Evolutionary conservation across 148 eudicot genomes (phyloP).

Genomic region (Rhododendron henanense): DNA sequence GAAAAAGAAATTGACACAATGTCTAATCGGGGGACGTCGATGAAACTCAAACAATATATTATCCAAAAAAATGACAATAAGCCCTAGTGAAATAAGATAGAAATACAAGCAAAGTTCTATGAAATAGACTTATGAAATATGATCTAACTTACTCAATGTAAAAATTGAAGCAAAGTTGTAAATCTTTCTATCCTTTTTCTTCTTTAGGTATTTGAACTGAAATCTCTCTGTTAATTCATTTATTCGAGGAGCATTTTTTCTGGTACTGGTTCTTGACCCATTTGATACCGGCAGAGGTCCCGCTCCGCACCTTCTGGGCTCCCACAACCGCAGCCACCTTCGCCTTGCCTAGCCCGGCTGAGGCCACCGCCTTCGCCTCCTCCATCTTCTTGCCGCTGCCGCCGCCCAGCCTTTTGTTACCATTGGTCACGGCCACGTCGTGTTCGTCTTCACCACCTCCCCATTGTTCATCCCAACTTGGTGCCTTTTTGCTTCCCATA

Average conservation of each 20-base stretch:
- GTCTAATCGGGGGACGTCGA: not conserved
- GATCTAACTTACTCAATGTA: not conserved
- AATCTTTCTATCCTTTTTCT: not conserved
- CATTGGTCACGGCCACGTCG: not conserved
- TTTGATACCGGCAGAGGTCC: slow-evolving; percentile 18
- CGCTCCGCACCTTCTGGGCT: slow-evolving; percentile 19
- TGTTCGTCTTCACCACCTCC: not conserved
- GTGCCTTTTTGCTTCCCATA: slow-evolving; percentile 16
- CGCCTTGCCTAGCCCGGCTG: slow-evolving; percentile 13
- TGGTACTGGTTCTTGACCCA: slow-evolving; percentile 25
- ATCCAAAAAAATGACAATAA: not conserved
- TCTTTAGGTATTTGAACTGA: not conserved
- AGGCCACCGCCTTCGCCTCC: slow-evolving; percentile 15
- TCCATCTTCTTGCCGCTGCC: slow-evolving; percentile 15
- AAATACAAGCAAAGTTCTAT: too few species aligned
- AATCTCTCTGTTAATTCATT: not conserved
- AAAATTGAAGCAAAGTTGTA: not conserved
- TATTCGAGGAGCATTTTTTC: slow-evolving; percentile 9
- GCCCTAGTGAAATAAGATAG: not conserved
- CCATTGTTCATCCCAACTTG: slow-evolving; percentile 21
- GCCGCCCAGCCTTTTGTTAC: not conserved
- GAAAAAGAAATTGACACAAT: not conserved
- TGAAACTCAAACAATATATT: not conserved
- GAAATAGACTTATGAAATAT: not conserved
- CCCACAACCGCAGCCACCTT: slow-evolving; percentile 16